Evolutionary conservation across 1,139 yeast genomes (phyloP).

Genomic region (Hemisphaericaspora xylanilytica): DNA sequence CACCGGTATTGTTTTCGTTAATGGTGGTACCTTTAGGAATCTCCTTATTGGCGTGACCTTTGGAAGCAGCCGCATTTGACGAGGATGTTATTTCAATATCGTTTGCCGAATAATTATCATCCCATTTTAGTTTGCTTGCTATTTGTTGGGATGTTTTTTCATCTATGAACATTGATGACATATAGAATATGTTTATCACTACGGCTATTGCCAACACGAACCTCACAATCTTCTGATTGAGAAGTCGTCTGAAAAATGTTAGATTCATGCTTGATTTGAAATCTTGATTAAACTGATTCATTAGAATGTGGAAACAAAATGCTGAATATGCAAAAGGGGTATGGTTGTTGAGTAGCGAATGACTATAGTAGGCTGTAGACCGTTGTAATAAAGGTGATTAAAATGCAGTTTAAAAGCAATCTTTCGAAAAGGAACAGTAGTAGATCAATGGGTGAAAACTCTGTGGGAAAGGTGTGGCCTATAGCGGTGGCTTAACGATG

Average conservation of each 20-base stretch:
- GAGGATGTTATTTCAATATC: background rate
- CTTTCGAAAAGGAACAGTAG: too few species aligned
- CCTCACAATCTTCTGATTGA: slow-evolving; percentile 19
- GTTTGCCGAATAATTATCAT: background rate
- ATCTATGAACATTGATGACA: slow-evolving; percentile 19
- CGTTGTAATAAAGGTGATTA: background rate
- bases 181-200: slow-evolving; percentile 20
- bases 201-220: slow-evolving; percentile 20
- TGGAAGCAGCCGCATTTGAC: too few species aligned
- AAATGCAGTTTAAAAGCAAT: too few species aligned
- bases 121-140: slow-evolving; percentile 1
- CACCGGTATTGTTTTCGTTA: background rate
- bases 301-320: background rate
- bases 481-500: too few species aligned
- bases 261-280: background rate
- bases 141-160: slow-evolving; percentile 13
- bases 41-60: background rate
- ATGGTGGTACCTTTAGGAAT: slow-evolving; percentile 2
- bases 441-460: too few species aligned
- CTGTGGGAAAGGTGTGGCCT: too few species aligned
- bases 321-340: background rate
- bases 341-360: background rate
- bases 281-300: background rate
- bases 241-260: slow-evolving; percentile 7
- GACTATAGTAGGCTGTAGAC: background rate